Base-by-base conservation (phyloP, 2,329 filamentous ascomycete genomes). In the Aspergillus sergii region DNA sequence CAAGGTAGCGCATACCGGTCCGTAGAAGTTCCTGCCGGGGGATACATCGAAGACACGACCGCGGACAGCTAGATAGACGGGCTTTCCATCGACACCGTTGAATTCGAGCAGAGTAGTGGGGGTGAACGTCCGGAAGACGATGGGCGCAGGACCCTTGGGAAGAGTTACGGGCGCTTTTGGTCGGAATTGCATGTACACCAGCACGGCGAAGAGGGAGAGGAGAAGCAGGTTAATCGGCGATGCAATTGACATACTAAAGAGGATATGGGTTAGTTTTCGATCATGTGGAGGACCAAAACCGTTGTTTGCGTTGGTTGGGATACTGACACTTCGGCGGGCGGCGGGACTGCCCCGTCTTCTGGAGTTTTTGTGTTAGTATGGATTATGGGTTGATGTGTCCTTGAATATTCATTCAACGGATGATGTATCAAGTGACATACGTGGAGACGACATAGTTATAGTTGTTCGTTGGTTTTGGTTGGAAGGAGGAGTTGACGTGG, bases 11-110 rank as follows among this genome's bases (percentile, higher is more conserved):
- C 70, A 56, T 79, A 80, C 79, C 23, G 95, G 95, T 4, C 95
- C 95, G 81, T 99, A 99, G 79, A 98, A 98, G 82, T 96, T 94
- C 73, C 90, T 88, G 28, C 95, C 94, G 16, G 88, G 82, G 0
- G 89, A 88, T 28, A 98, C 94, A 76, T 99, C 95, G 76, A 97
- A 98, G 67, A 98, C 90, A 57, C 88, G 89, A 58, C 95, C 94
- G 48, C 93, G 91, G 21, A 98, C 93, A n/a, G 93, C 91, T 56
- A 99, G 86, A 80, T 92, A 97, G 61, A 98, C 92, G 57, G 92
- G 92, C 69, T 82, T 83, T 72, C 85, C 85, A 72, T 91, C 85
- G 60, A 84, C 81, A 76, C 95, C 95, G 80, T 94, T 94, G 85
- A 89, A 94, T 36, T 92, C 91, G 34, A 93, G 86, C n/a, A 99